phyloP scores from a whole-genome alignment of 2,329 filamentous ascomycete species.

The Apiospora phragmitis region DNA sequence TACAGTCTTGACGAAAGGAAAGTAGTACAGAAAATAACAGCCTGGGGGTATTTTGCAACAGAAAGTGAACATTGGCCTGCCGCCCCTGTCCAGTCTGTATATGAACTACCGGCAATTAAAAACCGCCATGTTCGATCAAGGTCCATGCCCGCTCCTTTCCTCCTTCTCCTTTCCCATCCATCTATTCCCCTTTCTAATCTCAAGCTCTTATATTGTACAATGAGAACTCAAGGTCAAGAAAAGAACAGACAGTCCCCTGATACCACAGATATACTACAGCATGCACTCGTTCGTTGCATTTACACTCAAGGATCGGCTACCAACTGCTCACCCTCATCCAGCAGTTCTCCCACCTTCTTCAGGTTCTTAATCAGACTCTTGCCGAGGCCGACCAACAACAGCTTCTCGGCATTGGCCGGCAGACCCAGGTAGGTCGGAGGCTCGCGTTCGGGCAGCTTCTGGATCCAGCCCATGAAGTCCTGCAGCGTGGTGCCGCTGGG shows the following conservation, averaged over 20 bases:
- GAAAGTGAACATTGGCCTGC: neutral
- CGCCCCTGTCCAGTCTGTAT: neutral
- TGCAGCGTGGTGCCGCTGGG: slow-evolving; percentile 79
- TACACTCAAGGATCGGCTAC: slow-evolving; percentile 60
- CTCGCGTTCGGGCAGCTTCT: slow-evolving; percentile 88
- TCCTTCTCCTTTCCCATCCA: neutral
- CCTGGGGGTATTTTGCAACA: slow-evolving; percentile 9
- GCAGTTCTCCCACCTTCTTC: slow-evolving; percentile 78
- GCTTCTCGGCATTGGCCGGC: slow-evolving; percentile 94
- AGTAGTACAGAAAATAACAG: neutral
- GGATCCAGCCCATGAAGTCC: slow-evolving; percentile 90
- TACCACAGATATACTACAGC: neutral
- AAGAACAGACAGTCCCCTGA: neutral
- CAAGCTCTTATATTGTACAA: neutral
- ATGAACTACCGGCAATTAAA: neutral
- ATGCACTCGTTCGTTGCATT: neutral
- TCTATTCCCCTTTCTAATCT: neutral
- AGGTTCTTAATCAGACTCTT: slow-evolving; percentile 81
- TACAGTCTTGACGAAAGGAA: neutral
- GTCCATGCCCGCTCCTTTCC: neutral
- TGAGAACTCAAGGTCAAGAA: neutral
- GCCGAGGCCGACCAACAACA: slow-evolving; percentile 86
- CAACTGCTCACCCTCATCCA: slow-evolving; percentile 93
- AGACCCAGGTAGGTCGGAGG: slow-evolving; percentile 93
- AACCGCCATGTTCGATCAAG: neutral